A percentile compares a stretch with the other conserved stretches of the same genome.
Evolutionary conservation across 2,329 filamentous ascomycete genomes (phyloP).

Genomic region (Neopestalotiopsis rosae): DNA sequence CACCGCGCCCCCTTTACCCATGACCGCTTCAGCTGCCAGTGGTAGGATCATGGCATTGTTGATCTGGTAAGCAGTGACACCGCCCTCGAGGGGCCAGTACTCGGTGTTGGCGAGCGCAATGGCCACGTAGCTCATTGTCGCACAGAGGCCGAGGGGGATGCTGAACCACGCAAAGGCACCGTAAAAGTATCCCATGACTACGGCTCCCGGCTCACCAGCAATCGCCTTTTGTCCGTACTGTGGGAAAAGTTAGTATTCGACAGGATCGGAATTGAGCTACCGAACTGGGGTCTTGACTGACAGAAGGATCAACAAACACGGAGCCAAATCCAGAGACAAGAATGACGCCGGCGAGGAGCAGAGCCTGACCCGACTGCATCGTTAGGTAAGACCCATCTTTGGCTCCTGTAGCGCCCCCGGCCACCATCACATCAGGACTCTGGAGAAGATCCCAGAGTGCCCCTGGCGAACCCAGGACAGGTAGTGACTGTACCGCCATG

Average conservation of each 20-base stretch:
- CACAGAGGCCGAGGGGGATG: constrained; percentile 72
- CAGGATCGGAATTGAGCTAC: not conserved
- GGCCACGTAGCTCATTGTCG: constrained; percentile 71
- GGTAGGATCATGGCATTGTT: constrained; percentile 71
- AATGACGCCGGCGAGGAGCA: constrained; percentile 75
- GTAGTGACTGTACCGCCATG: constrained; percentile 67
- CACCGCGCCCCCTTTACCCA: constrained; percentile 70
- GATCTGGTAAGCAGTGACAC: constrained; percentile 65
- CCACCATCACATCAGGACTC: constrained; percentile 51
- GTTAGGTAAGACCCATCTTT: constrained; percentile 71
- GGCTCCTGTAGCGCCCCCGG: constrained; percentile 63
- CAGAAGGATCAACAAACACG: constrained; percentile 67
- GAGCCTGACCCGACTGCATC: constrained; percentile 69
- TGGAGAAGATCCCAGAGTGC: constrained; percentile 68
- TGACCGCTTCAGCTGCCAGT: constrained; percentile 68
- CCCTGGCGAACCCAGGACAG: constrained; percentile 63
- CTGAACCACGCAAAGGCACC: constrained; percentile 75
- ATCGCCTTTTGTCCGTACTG: constrained; percentile 75
- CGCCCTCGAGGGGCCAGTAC: constrained; percentile 60
- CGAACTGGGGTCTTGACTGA: not conserved
- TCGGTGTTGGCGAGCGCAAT: constrained; percentile 65
- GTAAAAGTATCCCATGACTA: constrained; percentile 71
- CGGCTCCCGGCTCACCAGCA: constrained; percentile 69
- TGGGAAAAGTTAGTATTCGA: not conserved
- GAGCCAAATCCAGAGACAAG: constrained; percentile 69